Percentiles rank a stretch among this genome's conserved stretches.
These are phyloP conservation scores for Nicotiana benthamiana DNA, from an alignment of 257 asterid genomes.

Conservation along the genomic window DNA sequence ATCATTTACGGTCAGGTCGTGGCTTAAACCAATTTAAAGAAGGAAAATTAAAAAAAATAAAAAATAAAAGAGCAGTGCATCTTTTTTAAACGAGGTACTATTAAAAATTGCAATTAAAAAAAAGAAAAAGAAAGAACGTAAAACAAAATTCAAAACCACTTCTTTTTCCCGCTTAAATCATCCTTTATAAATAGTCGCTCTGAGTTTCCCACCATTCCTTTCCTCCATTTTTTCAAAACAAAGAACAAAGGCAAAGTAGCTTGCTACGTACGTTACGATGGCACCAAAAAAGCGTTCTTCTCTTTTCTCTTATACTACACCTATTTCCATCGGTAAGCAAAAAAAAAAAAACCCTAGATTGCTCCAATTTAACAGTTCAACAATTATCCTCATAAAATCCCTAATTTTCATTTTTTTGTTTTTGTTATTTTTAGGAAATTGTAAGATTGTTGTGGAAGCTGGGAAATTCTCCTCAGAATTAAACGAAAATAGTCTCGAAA, in stretches of 20 bases:
- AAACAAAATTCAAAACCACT: neutral
- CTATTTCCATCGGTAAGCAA: neutral
- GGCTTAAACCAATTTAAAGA: no score
- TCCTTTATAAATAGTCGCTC: neutral
- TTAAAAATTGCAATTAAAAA: no score
- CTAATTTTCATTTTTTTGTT: neutral
- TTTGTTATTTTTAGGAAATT: neutral
- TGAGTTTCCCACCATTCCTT: neutral
- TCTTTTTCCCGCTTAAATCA: neutral
- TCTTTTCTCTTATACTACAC: neutral
- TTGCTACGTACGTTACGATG: neutral
- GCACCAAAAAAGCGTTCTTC: neutral
- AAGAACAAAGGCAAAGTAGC: no score
- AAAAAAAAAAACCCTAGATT: no score
- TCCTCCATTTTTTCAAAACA: neutral
- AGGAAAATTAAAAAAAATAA: no score
- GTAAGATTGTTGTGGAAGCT: constrained; percentile 4
- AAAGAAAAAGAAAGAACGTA: no score
- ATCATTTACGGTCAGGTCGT: no score
- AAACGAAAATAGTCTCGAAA: neutral
- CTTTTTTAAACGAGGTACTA: no score
- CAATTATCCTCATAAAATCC: neutral
- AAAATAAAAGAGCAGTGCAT: no score
- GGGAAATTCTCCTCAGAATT: neutral
- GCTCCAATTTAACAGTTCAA: neutral